phyloP scores from a whole-genome alignment of 768 basidiomycete species.

The Macrolepiota albuminosa region DNA sequence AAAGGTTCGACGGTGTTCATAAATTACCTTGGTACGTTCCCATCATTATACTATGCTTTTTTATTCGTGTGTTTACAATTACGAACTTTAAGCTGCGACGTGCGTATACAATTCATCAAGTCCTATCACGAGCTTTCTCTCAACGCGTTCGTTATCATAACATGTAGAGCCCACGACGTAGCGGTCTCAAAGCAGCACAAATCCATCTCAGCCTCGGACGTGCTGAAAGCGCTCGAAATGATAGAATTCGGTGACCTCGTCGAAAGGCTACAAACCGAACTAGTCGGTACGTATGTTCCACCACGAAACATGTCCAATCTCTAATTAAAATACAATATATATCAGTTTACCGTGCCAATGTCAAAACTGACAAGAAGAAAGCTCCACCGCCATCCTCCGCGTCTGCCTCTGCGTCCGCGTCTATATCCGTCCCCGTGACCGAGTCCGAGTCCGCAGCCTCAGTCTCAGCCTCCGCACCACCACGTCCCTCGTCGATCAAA shows the following conservation, averaged over 20 bases:
- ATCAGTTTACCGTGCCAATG: conserved; percentile 60
- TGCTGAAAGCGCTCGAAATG: conserved; percentile 79
- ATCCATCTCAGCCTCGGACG: conserved; percentile 83
- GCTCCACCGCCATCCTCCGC: conserved; percentile 21
- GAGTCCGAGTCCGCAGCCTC: no score
- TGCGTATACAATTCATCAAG: no score
- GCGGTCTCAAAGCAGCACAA: conserved; percentile 82
- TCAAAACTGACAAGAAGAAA: conserved; percentile 58
- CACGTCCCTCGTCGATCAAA: conserved; percentile 20
- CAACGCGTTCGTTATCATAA: no score
- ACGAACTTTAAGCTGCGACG: no score
- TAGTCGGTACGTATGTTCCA: conserved; percentile 42
- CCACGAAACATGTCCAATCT: background rate
- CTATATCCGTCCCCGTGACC: conserved; percentile 2
- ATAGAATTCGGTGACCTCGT: conserved; percentile 74
- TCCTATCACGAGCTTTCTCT: no score
- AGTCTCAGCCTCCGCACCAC: conserved; percentile 9
- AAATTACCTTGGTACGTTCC: conserved; percentile 86
- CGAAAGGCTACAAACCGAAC: conserved; percentile 56
- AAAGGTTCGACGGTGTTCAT: conserved; percentile 95
- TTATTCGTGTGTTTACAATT: no score
- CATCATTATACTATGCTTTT: no score
- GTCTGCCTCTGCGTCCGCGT: conserved; percentile 19
- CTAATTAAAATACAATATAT: conserved; percentile 24
- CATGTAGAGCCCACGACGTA: conserved; percentile 79